These are phyloP conservation scores for Rhinocladiella mackenziei DNA, from an alignment of 2,329 filamentous ascomycete species.

Conservation along the genomic window DNA sequence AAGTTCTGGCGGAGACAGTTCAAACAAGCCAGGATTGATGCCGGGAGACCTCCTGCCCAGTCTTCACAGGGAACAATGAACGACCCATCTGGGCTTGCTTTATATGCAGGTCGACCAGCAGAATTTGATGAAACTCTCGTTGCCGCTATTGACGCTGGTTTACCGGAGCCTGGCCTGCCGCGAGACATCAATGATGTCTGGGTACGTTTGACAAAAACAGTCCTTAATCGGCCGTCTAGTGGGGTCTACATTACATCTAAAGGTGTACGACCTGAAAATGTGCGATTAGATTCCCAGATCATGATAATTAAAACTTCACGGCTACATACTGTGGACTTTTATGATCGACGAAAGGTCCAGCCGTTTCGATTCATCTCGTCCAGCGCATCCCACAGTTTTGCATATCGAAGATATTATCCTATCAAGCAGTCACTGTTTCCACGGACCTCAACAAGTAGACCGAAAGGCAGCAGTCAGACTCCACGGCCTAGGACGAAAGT, in stretches of 20 bases:
- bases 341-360: conserved; percentile 12
- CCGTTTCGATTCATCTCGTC: conserved; percentile 24
- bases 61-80: conserved; percentile 18
- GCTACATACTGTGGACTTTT: conserved; percentile 30
- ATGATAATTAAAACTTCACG: conserved; percentile 22
- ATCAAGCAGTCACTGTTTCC: not conserved
- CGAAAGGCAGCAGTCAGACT: conserved; percentile 1
- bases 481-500: not conserved
- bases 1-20: conserved; percentile 29
- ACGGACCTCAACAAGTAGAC: not conserved
- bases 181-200: conserved; percentile 26
- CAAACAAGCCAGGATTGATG: conserved; percentile 17
- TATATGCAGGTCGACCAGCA: conserved; percentile 25
- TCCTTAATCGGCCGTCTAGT: conserved; percentile 26
- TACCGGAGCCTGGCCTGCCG: conserved; percentile 22
- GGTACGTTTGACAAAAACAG: conserved; percentile 21
- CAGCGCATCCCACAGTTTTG: conserved; percentile 26
- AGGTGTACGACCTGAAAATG: conserved; percentile 16
- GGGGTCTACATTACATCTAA: conserved; percentile 41
- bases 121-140: conserved; percentile 27
- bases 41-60: conserved; percentile 1
- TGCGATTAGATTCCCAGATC: conserved; percentile 15
- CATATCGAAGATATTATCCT: conserved; percentile 13
- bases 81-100: conserved; percentile 17
- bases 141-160: conserved; percentile 19